A percentile compares a stretch with the other conserved stretches of the same genome.
Evolutionary conservation across 371 early-diverging fungal species (phyloP).

Genomic region (Apophysomyces ossiformis): DNA sequence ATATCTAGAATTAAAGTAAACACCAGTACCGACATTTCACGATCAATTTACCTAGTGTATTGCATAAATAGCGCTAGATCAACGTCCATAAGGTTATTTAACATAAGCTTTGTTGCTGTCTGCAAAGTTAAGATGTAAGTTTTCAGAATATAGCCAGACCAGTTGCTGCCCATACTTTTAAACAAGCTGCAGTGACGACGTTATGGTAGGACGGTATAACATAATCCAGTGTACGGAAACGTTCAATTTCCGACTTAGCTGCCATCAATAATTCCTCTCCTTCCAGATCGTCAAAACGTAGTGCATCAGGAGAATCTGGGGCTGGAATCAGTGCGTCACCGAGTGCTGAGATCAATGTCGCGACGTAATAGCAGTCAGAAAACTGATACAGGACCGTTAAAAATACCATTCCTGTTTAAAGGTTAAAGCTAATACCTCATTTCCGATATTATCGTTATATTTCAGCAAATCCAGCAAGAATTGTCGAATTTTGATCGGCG

Average conservation of each 20-base stretch:
- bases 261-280: conserved; percentile 55
- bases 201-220: conserved; percentile 89
- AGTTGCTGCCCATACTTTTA: conserved; percentile 56
- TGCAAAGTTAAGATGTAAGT: conserved; percentile 11
- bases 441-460: conserved; percentile 92
- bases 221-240: conserved; percentile 80
- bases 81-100: conserved; percentile 65
- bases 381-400: conserved; percentile 38
- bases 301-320: conserved; percentile 38
- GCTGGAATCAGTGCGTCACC: conserved; percentile 71
- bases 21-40: background rate
- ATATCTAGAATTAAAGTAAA: conserved; percentile 30
- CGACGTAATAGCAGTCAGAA: conserved; percentile 83
- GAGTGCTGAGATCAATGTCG: conserved; percentile 72
- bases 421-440: conserved; percentile 52
- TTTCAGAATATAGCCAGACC: background rate
- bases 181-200: conserved; percentile 77
- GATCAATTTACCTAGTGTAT: conserved; percentile 43
- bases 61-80: conserved; percentile 70
- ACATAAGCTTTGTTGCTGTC: conserved; percentile 57
- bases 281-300: conserved; percentile 52
- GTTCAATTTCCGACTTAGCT: conserved; percentile 76
- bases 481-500: conserved; percentile 68
- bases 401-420: background rate
- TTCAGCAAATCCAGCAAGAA: conserved; percentile 78